Conservation (phyloP, 805 yeast genomes). For the Scheffersomyces ergatensis region DNA sequence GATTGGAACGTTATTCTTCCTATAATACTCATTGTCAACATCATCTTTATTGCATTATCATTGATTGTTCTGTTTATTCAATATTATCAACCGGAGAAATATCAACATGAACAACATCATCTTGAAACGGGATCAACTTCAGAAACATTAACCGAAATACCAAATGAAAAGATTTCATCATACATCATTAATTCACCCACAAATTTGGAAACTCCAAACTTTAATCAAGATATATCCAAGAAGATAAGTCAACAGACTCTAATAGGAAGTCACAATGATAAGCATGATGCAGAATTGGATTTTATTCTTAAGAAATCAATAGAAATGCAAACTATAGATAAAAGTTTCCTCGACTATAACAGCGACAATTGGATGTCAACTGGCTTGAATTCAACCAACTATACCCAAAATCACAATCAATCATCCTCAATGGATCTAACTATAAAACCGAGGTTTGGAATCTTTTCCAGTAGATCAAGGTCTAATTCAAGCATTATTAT, state of each 20-base stretch:
- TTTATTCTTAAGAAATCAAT: background rate
- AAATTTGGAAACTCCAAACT: background rate
- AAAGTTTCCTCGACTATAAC: background rate
- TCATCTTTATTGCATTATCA: slow-evolving; percentile 8
- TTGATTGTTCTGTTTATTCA: slow-evolving; percentile 1
- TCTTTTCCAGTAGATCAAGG: background rate
- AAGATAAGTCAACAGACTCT: background rate
- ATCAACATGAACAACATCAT: too few relatives aligned
- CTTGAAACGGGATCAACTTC: background rate
- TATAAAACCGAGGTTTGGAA: background rate
- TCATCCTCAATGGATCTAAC: background rate
- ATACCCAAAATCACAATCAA: background rate
- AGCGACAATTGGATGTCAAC: background rate
- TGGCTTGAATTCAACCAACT: background rate
- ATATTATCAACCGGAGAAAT: too few relatives aligned
- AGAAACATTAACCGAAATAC: background rate
- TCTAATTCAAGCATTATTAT: background rate
- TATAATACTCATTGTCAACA: slow-evolving; percentile 7
- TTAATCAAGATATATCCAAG: background rate
- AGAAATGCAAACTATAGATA: background rate
- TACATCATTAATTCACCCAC: background rate
- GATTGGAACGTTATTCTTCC: slow-evolving; percentile 4
- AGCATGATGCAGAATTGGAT: background rate
- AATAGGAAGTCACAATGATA: background rate
- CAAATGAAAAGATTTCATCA: background rate